Evolutionary conservation across 331 rosid species (phyloP).

Genomic region (Dryas integrifolia): DNA sequence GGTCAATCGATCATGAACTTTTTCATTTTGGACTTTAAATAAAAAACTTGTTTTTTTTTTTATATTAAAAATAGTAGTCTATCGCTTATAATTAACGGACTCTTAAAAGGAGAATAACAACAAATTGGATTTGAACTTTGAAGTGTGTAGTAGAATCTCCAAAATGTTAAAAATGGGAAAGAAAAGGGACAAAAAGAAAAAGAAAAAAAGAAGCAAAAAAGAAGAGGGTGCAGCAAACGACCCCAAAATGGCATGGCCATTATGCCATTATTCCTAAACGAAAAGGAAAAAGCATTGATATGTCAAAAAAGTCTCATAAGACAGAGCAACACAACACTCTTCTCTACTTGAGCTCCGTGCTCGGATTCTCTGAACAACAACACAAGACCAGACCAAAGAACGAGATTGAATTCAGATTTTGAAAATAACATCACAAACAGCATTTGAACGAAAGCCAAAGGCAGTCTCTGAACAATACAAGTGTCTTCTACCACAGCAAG

Average conservation of each 20-base stretch:
- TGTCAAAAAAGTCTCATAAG: neutral
- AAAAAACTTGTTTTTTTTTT: no score
- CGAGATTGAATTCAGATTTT: no score
- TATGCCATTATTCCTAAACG: neutral
- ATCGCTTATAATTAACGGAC: no score
- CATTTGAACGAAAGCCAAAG: neutral
- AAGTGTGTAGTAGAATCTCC: no score
- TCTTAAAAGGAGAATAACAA: no score
- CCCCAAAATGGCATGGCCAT: slow-evolving; percentile 9
- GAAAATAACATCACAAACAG: neutral
- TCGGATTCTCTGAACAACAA: neutral
- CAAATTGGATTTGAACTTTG: no score
- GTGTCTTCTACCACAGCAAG: neutral
- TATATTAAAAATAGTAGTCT: no score
- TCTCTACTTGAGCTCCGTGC: neutral
- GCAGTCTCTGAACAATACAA: neutral
- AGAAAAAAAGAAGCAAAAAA: neutral
- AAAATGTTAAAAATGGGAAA: neutral
- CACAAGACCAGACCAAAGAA: neutral
- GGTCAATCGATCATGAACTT: no score
- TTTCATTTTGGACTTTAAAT: no score
- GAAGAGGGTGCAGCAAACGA: neutral
- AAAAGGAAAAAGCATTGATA: no score
- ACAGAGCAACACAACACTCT: neutral
- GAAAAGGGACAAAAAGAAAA: neutral